These are phyloP conservation scores for Ochromonas danica DNA, from an alignment of 108 stramenopile genomes.

Conservation along the genomic window DNA sequence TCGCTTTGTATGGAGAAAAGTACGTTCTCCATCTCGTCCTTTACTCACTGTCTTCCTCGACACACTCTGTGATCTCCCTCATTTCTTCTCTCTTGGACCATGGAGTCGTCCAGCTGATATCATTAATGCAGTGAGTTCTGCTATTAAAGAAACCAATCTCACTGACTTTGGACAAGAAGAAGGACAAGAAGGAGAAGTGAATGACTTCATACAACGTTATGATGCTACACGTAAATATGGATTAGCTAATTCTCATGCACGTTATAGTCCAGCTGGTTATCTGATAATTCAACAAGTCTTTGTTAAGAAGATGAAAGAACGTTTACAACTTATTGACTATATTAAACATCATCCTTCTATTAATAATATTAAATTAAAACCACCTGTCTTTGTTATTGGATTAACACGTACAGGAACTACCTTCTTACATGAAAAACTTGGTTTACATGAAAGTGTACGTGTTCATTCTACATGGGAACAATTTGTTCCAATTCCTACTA, in stretches of 20 bases:
- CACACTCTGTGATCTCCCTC: no score
- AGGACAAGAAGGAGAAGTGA: no score
- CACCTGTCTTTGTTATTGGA: constrained; percentile 46
- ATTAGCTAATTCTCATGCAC: background rate
- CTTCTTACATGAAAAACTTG: constrained; percentile 39
- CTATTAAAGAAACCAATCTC: background rate
- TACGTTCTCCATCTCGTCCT: no score
- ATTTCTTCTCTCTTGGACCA: no score
- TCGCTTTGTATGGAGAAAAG: no score
- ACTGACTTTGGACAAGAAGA: constrained; percentile 11
- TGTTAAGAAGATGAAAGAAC: background rate
- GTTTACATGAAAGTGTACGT: constrained; percentile 5
- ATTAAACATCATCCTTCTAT: constrained; percentile 31
- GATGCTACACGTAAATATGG: background rate
- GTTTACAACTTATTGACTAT: constrained; percentile 3
- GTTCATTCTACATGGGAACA: constrained; percentile 40
- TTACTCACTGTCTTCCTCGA: no score
- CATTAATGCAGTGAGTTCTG: background rate
- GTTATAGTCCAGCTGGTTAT: background rate
- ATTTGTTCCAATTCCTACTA: constrained; percentile 36
- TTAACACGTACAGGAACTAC: constrained; percentile 48
- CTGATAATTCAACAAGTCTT: background rate
- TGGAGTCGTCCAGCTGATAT: background rate
- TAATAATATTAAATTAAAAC: constrained; percentile 25
- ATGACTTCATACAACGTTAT: background rate